phyloP scores from a whole-genome alignment of 164 flowering plant species.

The Vitis labrusca region DNA sequence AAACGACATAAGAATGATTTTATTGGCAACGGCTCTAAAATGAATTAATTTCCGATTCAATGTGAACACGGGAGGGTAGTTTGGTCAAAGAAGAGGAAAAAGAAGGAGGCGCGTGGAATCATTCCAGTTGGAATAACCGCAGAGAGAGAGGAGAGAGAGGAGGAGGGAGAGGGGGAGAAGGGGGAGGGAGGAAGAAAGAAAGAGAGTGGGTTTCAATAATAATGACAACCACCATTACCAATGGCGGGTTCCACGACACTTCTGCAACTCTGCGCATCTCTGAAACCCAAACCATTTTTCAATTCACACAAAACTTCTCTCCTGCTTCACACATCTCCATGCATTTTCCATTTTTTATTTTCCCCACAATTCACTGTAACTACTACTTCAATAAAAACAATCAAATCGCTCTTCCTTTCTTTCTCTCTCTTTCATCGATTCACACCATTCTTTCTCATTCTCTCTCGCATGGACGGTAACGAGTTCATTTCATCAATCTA shows the following conservation, averaged over 20 bases:
- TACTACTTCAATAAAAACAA: background rate
- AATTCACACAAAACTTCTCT: background rate
- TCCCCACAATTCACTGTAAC: no score
- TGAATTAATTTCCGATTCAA: no score
- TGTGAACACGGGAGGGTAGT: no score
- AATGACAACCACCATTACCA: conserved; percentile 16
- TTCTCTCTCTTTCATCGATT: conserved; percentile 5
- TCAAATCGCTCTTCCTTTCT: background rate
- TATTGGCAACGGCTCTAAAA: no score
- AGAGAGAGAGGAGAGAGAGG: background rate
- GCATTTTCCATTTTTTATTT: background rate
- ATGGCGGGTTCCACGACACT: conserved; percentile 35
- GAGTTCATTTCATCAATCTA: conserved; percentile 7
- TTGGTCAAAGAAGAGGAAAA: no score
- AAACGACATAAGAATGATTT: no score
- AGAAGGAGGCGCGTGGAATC: background rate
- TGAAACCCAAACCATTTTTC: background rate
- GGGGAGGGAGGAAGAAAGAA: background rate
- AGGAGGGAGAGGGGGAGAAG: background rate
- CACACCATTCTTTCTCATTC: background rate
- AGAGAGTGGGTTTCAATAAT: background rate
- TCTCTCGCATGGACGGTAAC: conserved; percentile 25
- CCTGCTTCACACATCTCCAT: conserved; percentile 11
- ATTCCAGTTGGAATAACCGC: background rate
- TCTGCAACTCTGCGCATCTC: background rate